Base-by-base conservation (phyloP, 176 grass and related monocot species). In the Oryza australiensis region DNA sequence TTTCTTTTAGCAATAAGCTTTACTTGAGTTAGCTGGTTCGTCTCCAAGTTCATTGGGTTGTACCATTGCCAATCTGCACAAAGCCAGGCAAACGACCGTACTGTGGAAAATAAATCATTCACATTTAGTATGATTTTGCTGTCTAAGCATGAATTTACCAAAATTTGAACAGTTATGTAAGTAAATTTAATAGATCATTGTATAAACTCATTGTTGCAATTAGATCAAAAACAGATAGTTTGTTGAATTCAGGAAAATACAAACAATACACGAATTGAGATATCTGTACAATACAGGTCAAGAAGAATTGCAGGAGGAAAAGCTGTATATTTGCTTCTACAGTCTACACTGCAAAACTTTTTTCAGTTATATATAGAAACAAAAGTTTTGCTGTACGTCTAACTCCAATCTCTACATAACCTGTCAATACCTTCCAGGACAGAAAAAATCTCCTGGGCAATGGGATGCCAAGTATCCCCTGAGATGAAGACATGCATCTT, bases 401-500 rank as follows among this genome's bases (percentile, higher is more conserved):
- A 94, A 23, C 30, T 87, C 73, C 45, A 85, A 82, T 88, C 93
- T 81, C 80, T 88, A 57, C 78, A 86, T 73, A 78, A 72, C 51
- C 55, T 93, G 28, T 89, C 81, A 26, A 82, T 83, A 73, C 80
- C 79, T 76, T 89, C 73, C 70, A 96, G 59, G n/a, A 87, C 53
- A 53, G 80, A 85, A 91, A 88, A 91, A 27, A 96, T 96, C 28
- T 93, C 83, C 49, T 75, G 72, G 62, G 91, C 64, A 82, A 85
- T 64, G 43, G 87, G 86, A 89, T 93, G 94, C 4, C 72, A 84
- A 43, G 76, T 91, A 79, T 96, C 93, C 68, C 93, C 90, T 45
- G 94, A 89, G 80, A 91, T 79, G 87, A 96, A 96, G 57, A 82
- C 72, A 33, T 96, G 90, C 72, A 93, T 55, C 74, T 76, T 82